phyloP scores from a whole-genome alignment of 2,329 filamentous ascomycete genomes.

The Allantophomopsis lycopodina region DNA sequence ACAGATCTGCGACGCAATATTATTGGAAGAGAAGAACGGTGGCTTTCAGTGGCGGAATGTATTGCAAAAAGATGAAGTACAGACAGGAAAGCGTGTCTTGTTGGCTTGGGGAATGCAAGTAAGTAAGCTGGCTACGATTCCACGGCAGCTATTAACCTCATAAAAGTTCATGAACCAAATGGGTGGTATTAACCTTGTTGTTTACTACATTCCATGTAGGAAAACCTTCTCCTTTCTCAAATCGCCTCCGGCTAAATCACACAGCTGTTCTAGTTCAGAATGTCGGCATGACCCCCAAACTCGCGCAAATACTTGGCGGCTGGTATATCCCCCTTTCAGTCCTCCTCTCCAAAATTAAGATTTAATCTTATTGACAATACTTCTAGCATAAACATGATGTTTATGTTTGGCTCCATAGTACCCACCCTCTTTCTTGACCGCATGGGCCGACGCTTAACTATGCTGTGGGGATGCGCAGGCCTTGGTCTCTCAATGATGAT shows the following conservation, averaged over 20 bases:
- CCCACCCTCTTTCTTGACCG: conserved; percentile 19
- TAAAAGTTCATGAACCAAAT: conserved; percentile 33
- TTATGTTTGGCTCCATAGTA: conserved; percentile 20
- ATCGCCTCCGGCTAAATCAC: too few relatives aligned
- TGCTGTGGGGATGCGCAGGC: conserved; percentile 25
- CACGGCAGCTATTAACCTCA: too few relatives aligned
- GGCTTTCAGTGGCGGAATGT: conserved; percentile 23
- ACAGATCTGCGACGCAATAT: conserved; percentile 25
- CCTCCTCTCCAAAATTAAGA: neutral
- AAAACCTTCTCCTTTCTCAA: too few relatives aligned
- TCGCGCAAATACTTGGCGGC: conserved; percentile 21
- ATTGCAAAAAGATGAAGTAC: conserved; percentile 26
- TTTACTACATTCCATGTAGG: conserved; percentile 10
- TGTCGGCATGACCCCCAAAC: conserved; percentile 16
- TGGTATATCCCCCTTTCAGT: neutral
- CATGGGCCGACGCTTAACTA: conserved; percentile 23
- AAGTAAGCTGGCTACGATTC: too few relatives aligned
- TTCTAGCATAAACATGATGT: conserved; percentile 22
- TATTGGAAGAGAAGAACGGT: conserved; percentile 17
- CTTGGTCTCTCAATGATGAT: conserved; percentile 22
- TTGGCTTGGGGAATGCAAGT: neutral
- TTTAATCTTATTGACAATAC: neutral
- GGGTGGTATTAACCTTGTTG: conserved; percentile 30
- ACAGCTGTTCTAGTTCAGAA: conserved; percentile 18
- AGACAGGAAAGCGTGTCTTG: conserved; percentile 22